A percentile compares a stretch with the other conserved stretches of the same genome.
phyloP scores from a whole-genome alignment of 345 rosid genomes.

The Camelina hispida region DNA sequence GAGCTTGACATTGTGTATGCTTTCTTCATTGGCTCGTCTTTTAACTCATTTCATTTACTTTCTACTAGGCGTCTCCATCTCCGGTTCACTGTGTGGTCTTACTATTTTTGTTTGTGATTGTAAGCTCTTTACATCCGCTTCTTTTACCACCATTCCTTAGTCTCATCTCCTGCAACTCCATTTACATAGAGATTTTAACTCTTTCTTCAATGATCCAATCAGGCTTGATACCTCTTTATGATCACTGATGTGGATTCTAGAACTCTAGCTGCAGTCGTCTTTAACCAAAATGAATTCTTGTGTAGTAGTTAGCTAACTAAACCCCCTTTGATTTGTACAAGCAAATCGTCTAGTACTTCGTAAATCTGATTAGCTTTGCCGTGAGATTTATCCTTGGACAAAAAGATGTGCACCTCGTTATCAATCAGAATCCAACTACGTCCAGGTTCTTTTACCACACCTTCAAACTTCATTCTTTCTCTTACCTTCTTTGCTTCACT shows the following conservation, averaged over 20 bases:
- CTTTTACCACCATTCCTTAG: constrained; percentile 1
- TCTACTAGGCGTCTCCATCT: constrained; percentile 16
- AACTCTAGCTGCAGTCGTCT: constrained; percentile 20
- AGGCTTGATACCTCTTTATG: constrained; percentile 1
- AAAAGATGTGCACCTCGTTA: constrained; percentile 55
- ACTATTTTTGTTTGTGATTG: constrained; percentile 1
- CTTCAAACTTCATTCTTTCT: constrained; percentile 62
- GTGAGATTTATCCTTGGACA: constrained; percentile 63
- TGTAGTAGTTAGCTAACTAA: constrained; percentile 23
- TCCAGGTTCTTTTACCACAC: constrained; percentile 76
- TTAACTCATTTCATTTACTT: too few species aligned
- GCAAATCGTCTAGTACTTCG: constrained; percentile 52
- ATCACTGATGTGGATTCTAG: not conserved
- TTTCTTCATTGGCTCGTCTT: constrained; percentile 11
- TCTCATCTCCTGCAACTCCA: constrained; percentile 19
- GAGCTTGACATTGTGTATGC: too few species aligned
- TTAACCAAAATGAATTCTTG: constrained; percentile 8
- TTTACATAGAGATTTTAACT: not conserved
- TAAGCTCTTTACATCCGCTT: not conserved
- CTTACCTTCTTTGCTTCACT: constrained; percentile 63
- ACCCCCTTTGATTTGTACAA: constrained; percentile 55
- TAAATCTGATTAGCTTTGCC: constrained; percentile 45
- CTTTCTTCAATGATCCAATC: constrained; percentile 15
- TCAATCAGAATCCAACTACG: constrained; percentile 67
- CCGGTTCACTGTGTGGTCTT: constrained; percentile 10